Base-by-base conservation (phyloP, 2,329 filamentous ascomycete species). In the Cryphonectria japonica region DNA sequence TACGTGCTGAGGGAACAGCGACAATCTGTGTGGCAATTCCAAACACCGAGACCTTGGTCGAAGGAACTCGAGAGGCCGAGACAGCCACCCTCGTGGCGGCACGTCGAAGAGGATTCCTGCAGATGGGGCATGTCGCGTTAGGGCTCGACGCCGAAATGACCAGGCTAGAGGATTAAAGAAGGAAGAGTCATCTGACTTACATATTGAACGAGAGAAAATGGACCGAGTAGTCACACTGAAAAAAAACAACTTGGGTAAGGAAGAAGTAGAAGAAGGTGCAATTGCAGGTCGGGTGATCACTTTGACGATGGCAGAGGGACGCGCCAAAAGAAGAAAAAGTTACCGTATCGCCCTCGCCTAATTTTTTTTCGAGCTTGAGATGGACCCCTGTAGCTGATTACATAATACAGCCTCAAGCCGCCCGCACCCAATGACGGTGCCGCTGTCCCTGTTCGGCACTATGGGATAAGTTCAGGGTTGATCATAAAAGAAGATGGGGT, bases 41-140 rank as follows among this genome's bases (percentile, higher is more conserved):
- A 64, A 76, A 64, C 70, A 75, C 62, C 22, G 74, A 72, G 32
- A 73, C 66, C 71, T 77, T 74, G 60, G 74, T 66, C 1, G 74
- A 71, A 11, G 75, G 73, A 14, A 75, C 74, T 62, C 76, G 77
- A 67, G 78, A 75, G 43, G 77, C 79, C 57, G 78, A 76, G 41
- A 77, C 70, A 74, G 77, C 79, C 39, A 77, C 77, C 70, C 79
- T 76, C 68, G 80, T 67, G 54, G 77, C 77, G 64, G 77, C 76
- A 70, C 78, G 78, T 73, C 80, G 79, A 62, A 81, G 63, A 32
- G 77, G 78, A 68, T 80, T 75, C 80, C 79, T 81, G 46, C 54
- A 62, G 22, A 32, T 52, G 57, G 32, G 46, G 54, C 26, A 39
- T 69, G 39, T 68, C 34, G 41, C 39, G 60, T 73, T 69, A 73